A percentile compares a stretch with the other conserved stretches of the same genome.
Evolutionary conservation across 2,329 filamentous ascomycete species (phyloP).

Genomic region (Leptosphaerulina australis): DNA sequence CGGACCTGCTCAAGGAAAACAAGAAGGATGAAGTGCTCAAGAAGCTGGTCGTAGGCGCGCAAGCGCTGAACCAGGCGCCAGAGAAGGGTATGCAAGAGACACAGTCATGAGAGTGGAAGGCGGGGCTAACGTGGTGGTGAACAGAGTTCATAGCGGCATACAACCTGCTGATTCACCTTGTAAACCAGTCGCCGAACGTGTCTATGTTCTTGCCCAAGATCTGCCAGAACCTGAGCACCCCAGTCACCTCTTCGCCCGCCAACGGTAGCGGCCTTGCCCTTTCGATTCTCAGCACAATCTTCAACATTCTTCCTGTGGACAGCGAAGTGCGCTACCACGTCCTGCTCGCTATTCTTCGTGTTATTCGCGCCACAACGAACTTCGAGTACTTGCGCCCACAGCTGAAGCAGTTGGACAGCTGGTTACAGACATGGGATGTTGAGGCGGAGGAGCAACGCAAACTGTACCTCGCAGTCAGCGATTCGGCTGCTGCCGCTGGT

Average conservation of each 20-base stretch:
- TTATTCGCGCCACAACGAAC: constrained; percentile 70
- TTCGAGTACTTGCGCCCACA: constrained; percentile 86
- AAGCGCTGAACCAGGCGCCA: constrained; percentile 78
- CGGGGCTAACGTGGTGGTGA: constrained; percentile 35
- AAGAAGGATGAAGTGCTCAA: constrained; percentile 85
- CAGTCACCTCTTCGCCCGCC: constrained; percentile 81
- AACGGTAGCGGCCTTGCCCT: constrained; percentile 87
- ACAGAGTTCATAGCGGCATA: constrained; percentile 91
- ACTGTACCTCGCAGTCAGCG: constrained; percentile 81
- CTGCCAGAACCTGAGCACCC: constrained; percentile 84
- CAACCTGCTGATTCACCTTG: constrained; percentile 93
- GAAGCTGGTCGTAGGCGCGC: constrained; percentile 82
- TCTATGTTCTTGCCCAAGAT: constrained; percentile 86
- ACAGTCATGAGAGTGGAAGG: constrained; percentile 15
- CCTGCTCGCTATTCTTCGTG: constrained; percentile 83
- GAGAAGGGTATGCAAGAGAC: constrained; percentile 70
- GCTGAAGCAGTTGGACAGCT: constrained; percentile 79
- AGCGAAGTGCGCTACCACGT: constrained; percentile 86
- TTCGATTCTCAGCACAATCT: constrained; percentile 90
- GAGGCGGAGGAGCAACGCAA: constrained; percentile 83
- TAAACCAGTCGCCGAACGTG: constrained; percentile 82
- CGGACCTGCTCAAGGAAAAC: constrained; percentile 69
- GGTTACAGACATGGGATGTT: constrained; percentile 83
- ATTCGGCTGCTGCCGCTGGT: constrained; percentile 77
- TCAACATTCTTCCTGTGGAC: constrained; percentile 81